Evolutionary conservation across 257 asterid species (phyloP), one percentile per base, ranked within the genome.

Genomic region (Lycium ferocissimum): DNA sequence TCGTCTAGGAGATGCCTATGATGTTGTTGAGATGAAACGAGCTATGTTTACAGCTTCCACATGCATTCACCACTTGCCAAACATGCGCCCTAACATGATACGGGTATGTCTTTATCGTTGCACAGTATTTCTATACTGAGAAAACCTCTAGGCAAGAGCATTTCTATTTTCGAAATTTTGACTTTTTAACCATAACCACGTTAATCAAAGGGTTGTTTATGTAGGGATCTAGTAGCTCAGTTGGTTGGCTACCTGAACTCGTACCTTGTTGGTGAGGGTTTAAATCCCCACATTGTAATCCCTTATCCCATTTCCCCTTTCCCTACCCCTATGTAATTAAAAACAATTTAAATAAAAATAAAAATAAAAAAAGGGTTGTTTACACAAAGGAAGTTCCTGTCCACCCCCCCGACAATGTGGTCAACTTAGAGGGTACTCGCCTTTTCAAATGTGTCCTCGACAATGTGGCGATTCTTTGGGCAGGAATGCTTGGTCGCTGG

Each of bases 61-160:
- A 54, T 97, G 99, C 92, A 86, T 95, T 89, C 94, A 97, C 82
- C 98, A 97, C 88, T 88, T 92, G 73, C 96, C 98, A 79, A 89
- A 86, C 88, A 83, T 91, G 91, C 95, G 99, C 8, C 99, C 99
- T 59, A 92, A 80, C 92, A 95, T 97, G 99, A 90, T 88, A 54
- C 82, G 92, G 95, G 99, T 96, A 88, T 62, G 35, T 17, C 22
- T 26, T 33, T 67, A 53, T 38, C 8, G 45, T 37, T n/a, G 7
- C 76, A 3, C 20, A 72, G 5, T 5, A 43, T 56, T 7, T 54
- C 18, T 10, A 43, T 35, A 38, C 15, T 18, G 14, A 8, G 9
- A 10, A 26, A 17, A 67, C 3, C 61, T 26, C 17, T 33, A 53
- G 7, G 7, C 20, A 17, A 51, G 67, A 35, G 49, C 51, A 7